Percentiles rank a stretch among this genome's conserved stretches.
These are phyloP conservation scores for Aspergillus nidulans DNA, from an alignment of 495 filamentous ascomycete genomes.

Conservation along the genomic window DNA sequence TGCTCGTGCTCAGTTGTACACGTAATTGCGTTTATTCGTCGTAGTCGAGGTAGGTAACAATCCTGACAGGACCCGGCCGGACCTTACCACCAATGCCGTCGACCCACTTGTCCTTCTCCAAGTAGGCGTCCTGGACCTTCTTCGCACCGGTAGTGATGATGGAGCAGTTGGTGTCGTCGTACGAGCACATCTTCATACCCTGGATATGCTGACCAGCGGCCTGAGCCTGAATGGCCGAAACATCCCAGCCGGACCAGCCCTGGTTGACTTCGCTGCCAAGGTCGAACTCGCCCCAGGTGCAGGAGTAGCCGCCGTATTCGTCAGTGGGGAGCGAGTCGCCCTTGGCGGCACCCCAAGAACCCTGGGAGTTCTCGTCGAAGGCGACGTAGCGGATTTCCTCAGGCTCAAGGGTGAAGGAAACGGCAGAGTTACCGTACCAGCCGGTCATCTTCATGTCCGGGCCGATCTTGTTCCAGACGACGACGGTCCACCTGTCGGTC, in stretches of 20 bases:
- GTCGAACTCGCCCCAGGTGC: slow-evolving; percentile 45
- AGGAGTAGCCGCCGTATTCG: slow-evolving; percentile 34
- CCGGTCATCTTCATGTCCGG: slow-evolving; percentile 37
- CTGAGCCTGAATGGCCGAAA: slow-evolving; percentile 44
- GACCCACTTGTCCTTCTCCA: slow-evolving; percentile 20
- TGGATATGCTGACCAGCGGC: slow-evolving; percentile 27
- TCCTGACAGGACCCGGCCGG: slow-evolving; percentile 26
- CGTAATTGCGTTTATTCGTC: slow-evolving; percentile 12
- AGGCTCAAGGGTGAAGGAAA: slow-evolving; percentile 41
- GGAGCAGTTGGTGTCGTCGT: slow-evolving; percentile 29
- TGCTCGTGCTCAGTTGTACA: background rate
- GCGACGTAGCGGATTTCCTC: slow-evolving; percentile 43
- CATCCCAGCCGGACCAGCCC: slow-evolving; percentile 43
- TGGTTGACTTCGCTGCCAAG: slow-evolving; percentile 34
- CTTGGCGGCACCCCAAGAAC: slow-evolving; percentile 32
- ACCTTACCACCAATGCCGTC: slow-evolving; percentile 37
- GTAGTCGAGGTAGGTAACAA: slow-evolving; percentile 31
- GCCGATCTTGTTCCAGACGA: slow-evolving; percentile 53
- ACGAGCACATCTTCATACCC: slow-evolving; percentile 36
- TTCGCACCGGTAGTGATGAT: slow-evolving; percentile 26
- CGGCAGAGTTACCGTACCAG: slow-evolving; percentile 42
- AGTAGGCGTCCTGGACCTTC: slow-evolving; percentile 33
- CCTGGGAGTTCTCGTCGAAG: slow-evolving; percentile 45
- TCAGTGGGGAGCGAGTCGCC: slow-evolving; percentile 33
- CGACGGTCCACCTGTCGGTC: slow-evolving; percentile 33